These are phyloP conservation scores for Berberis vulgaris DNA, from an alignment of 164 flowering plant genomes.

Conservation along the genomic window DNA sequence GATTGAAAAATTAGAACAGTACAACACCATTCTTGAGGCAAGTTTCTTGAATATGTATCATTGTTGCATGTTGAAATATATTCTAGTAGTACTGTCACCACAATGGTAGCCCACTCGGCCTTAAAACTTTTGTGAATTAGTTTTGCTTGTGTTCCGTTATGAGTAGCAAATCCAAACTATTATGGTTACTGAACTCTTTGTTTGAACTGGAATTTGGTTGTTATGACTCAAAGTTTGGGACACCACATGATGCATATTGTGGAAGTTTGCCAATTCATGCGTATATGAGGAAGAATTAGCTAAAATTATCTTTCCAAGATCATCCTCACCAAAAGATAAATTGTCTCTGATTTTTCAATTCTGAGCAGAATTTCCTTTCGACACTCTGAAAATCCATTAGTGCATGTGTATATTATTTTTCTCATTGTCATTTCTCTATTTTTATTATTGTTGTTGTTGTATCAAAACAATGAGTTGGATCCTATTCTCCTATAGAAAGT, in stretches of 20 bases:
- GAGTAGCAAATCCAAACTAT: too few relatives aligned
- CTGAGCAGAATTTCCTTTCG: too few relatives aligned
- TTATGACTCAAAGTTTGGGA: too few relatives aligned
- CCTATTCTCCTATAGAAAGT: slow-evolving; percentile 48
- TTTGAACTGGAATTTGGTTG: too few relatives aligned
- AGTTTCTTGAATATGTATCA: slow-evolving; percentile 6
- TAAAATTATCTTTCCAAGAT: too few relatives aligned
- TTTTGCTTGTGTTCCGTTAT: too few relatives aligned
- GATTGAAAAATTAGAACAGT: slow-evolving; percentile 88
- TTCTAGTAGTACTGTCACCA: background rate
- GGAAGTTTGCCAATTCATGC: too few relatives aligned
- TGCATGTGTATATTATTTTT: background rate
- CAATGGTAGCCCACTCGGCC: background rate
- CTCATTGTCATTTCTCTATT: background rate
- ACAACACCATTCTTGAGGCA: slow-evolving; percentile 72
- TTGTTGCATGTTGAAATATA: background rate
- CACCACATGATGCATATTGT: too few relatives aligned
- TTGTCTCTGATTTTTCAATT: too few relatives aligned
- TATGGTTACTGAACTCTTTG: background rate
- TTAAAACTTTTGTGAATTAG: background rate
- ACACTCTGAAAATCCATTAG: too few relatives aligned
- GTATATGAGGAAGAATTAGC: too few relatives aligned
- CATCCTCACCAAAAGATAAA: too few relatives aligned
- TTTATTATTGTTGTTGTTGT: background rate
- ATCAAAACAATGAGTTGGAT: background rate